Conservation (phyloP, 345 rosid genomes). For the Linum lewisii region DNA sequence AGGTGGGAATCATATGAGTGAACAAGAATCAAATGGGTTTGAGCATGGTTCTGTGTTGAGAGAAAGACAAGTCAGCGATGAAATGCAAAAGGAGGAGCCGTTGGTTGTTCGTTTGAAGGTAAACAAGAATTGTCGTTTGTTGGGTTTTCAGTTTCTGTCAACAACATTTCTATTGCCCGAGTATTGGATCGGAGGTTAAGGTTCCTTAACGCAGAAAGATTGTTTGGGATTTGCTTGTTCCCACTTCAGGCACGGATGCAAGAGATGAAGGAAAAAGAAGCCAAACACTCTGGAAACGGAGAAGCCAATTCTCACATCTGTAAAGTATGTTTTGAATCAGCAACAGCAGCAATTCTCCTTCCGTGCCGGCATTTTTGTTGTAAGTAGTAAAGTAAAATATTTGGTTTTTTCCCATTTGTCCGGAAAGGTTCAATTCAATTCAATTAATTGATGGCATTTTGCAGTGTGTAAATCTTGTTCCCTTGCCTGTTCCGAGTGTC, state of each 20-base stretch:
- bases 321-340: slow-evolving; percentile 94
- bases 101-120: slow-evolving; percentile 93
- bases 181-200: too few relatives aligned
- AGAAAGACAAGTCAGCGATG: slow-evolving; percentile 50
- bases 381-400: slow-evolving; percentile 43
- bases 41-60: slow-evolving; percentile 31
- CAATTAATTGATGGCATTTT: background rate
- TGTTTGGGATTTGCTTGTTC: slow-evolving; percentile 4
- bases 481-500: slow-evolving; percentile 95
- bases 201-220: background rate
- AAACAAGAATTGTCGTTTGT: background rate
- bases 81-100: slow-evolving; percentile 66
- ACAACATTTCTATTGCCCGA: too few relatives aligned
- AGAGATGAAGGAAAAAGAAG: slow-evolving; percentile 96
- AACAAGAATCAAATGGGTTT: slow-evolving; percentile 30
- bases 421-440: background rate
- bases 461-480: slow-evolving; percentile 99
- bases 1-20: slow-evolving; percentile 24
- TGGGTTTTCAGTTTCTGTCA: background rate
- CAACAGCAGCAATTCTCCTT: slow-evolving; percentile 93
- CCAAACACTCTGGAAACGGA: slow-evolving; percentile 53
- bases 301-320: slow-evolving; percentile 88
- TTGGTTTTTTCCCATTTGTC: too few relatives aligned
- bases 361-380: slow-evolving; percentile 99
- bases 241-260: slow-evolving; percentile 78